Percentiles rank a stretch among this genome's conserved stretches.
Evolutionary conservation across 805 yeast species (phyloP).

Genomic region (Barnettozyma wickerhamii): DNA sequence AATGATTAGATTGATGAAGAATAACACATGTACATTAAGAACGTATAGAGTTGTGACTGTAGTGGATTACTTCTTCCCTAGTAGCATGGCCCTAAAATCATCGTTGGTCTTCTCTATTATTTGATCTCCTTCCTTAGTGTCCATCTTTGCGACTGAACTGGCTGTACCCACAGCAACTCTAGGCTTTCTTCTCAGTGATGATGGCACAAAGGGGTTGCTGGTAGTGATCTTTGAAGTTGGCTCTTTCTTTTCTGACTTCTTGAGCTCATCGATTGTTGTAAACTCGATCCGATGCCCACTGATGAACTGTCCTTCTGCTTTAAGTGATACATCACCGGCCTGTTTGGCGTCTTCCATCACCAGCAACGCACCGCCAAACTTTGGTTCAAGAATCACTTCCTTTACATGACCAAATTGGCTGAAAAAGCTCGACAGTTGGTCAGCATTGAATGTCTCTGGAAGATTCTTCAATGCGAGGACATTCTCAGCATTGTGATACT

Average conservation of each 20-base stretch:
- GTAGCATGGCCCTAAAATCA: slow-evolving; percentile 24
- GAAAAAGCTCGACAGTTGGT: slow-evolving; percentile 31
- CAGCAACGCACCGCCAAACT: slow-evolving; percentile 44
- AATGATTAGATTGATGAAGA: slow-evolving; percentile 5
- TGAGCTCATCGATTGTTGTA: slow-evolving; percentile 32
- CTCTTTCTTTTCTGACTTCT: slow-evolving; percentile 3
- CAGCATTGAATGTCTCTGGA: slow-evolving; percentile 34
- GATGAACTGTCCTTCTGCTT: slow-evolving; percentile 35
- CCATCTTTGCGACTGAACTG: background rate
- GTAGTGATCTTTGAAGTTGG: background rate
- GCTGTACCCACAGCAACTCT: background rate
- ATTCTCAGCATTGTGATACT: slow-evolving; percentile 18
- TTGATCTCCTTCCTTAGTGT: background rate
- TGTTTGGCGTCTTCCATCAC: slow-evolving; percentile 37
- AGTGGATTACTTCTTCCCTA: slow-evolving; percentile 11
- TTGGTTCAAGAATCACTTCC: slow-evolving; percentile 43
- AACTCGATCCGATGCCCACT: slow-evolving; percentile 31
- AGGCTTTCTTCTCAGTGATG: slow-evolving; percentile 8
- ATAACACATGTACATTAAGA: background rate
- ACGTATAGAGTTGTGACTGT: no score
- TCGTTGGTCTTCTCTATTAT: slow-evolving; percentile 17
- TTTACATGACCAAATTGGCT: slow-evolving; percentile 34
- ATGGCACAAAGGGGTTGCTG: background rate
- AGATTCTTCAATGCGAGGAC: slow-evolving; percentile 25
- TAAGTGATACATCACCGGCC: slow-evolving; percentile 50